Base-by-base conservation (phyloP, 1,284 basidiomycete genomes). In the Taiwanofungus camphoratus region DNA sequence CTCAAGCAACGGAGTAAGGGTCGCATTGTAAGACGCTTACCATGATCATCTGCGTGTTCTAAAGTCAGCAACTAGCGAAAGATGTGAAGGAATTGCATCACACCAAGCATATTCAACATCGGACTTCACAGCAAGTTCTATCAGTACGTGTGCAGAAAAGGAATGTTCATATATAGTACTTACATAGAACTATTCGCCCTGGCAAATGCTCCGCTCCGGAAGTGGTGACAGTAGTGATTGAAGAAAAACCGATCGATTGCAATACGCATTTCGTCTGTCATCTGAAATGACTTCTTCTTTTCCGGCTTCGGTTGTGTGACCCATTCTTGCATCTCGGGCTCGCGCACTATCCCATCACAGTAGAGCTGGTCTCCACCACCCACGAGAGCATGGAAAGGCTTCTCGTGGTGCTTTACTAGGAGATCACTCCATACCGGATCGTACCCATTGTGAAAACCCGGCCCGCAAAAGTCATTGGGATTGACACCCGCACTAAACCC, bases 351-450 rank as follows among this genome's bases (percentile, higher is more conserved):
- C 74, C 69, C 68, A 53, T 88, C 88, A 49, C 86, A 90, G 56
- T 91, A 91, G 8, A 91, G 66, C 58, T 91, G 89, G 57, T 91
- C 88, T 5, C 89, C 89, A 21, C 91, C 91, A 16, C 91, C 91
- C 4, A 92, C 76, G 31, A 92, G 66, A 5, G 76, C 81, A 60
- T 98, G 95, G 62, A 91, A 95, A 0, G 94, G 92, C 47, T 73
- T 69, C 53, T 80, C 73, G 2, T 76, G 72, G 57, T 99, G 95
- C 53, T 87, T 82, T 32, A 75, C 68, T 22, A 99, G 74, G 31
- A 98, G 65, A 64, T 99, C 94, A 52, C 84, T 76, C 95, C 95
- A 99, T 7, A 98, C 80, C 8, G 89, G 91, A 61, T 93, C 91
- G 57, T 88, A 92, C 0, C 91, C 86, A 41, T 68, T 80, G 49